Evolutionary conservation across 306 rosid species (phyloP).

Genomic region (Glycine soja): DNA sequence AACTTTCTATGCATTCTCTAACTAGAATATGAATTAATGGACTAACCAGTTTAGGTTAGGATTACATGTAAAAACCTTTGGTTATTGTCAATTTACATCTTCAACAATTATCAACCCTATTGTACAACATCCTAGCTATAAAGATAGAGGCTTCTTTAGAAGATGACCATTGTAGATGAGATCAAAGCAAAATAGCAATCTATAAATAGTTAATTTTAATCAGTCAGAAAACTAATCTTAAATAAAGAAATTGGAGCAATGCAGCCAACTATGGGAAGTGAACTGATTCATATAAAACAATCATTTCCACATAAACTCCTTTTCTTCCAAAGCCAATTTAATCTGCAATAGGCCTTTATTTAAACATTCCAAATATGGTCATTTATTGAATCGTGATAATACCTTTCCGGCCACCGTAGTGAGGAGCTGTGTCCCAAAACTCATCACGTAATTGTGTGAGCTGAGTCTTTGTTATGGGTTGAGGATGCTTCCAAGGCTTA

Average conservation of each 20-base stretch:
- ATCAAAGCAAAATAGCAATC: constrained; percentile 20
- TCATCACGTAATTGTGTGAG: constrained; percentile 90
- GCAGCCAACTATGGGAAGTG: constrained; percentile 29
- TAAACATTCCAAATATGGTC: constrained; percentile 22
- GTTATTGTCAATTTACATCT: not conserved
- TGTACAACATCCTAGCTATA: constrained; percentile 10
- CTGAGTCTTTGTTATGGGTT: constrained; percentile 90
- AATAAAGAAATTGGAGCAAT: not conserved
- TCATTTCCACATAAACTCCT: too few species aligned
- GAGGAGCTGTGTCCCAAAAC: constrained; percentile 99
- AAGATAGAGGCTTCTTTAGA: constrained; percentile 23
- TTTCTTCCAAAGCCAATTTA: constrained; percentile 12
- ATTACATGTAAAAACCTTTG: not conserved
- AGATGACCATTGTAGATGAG: constrained; percentile 16
- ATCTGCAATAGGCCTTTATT: not conserved
- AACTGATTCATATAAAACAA: constrained; percentile 11
- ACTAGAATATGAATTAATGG: constrained; percentile 7
- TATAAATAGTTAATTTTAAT: not conserved
- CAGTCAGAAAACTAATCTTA: constrained; percentile 14
- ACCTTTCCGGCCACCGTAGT: constrained; percentile 98
- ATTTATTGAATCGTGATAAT: constrained; percentile 33
- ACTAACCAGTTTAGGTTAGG: not conserved
- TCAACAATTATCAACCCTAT: constrained; percentile 20
- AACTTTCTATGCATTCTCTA: not conserved
- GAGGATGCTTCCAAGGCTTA: constrained; percentile 99